A percentile compares a stretch with the other conserved stretches of the same genome.
Conservation (phyloP, 2,329 filamentous ascomycete genomes). For the Fusarium temperatum region DNA sequence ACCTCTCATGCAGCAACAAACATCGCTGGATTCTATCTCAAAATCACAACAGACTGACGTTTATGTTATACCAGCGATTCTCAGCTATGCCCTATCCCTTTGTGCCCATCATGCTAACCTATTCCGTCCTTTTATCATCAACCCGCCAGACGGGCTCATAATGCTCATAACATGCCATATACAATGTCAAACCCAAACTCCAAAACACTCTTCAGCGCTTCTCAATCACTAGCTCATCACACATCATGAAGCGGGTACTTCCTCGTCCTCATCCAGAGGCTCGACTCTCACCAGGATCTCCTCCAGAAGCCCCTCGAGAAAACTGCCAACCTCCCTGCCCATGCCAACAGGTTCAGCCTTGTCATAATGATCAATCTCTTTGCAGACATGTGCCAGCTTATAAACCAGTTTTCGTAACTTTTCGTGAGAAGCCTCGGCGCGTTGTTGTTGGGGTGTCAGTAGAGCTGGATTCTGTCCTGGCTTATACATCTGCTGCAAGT, state of each 20-base stretch:
- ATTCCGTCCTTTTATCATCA: slow-evolving; percentile 18
- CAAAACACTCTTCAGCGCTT: slow-evolving; percentile 11
- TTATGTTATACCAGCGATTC: slow-evolving; percentile 4
- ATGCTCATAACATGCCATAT: slow-evolving; percentile 27
- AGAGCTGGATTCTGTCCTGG: slow-evolving; percentile 50
- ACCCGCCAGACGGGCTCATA: slow-evolving; percentile 6
- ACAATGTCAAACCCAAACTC: slow-evolving; percentile 31
- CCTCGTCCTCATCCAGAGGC: slow-evolving; percentile 79
- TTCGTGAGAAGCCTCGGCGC: slow-evolving; percentile 79
- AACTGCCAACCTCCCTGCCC: slow-evolving; percentile 88
- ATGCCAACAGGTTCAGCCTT: slow-evolving; percentile 89
- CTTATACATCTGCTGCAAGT: slow-evolving; percentile 63
- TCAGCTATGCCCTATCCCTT: slow-evolving; percentile 6
- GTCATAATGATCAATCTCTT: slow-evolving; percentile 90
- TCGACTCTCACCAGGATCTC: slow-evolving; percentile 94
- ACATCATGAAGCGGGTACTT: slow-evolving; percentile 27
- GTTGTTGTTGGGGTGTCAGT: slow-evolving; percentile 71
- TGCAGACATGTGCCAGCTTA: slow-evolving; percentile 84
- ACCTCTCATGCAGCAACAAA: background rate
- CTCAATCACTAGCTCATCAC: background rate
- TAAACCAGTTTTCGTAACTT: slow-evolving; percentile 82
- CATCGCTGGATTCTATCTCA: background rate
- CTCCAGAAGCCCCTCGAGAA: slow-evolving; percentile 91
- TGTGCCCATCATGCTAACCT: slow-evolving; percentile 2
- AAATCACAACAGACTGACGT: slow-evolving; percentile 1